These are phyloP conservation scores for Yamadazyma blattariae DNA, from an alignment of 1,139 yeast species.

Conservation along the genomic window DNA sequence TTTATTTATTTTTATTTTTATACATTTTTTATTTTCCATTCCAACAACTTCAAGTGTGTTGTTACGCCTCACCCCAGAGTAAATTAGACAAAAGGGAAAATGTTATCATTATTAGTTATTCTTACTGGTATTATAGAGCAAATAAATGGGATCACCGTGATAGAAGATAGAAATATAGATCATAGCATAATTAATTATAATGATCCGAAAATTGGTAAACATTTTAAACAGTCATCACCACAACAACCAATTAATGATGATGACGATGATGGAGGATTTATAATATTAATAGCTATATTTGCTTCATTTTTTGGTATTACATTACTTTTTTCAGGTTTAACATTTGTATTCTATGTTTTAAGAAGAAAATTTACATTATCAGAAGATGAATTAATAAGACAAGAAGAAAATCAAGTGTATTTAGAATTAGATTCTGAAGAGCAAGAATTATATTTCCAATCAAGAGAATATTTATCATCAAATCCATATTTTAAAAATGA, in stretches of 20 bases:
- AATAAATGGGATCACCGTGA: too few species aligned
- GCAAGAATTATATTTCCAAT: slow-evolving; percentile 75
- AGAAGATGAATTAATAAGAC: slow-evolving; percentile 60
- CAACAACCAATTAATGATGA: not conserved
- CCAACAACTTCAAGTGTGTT: too few species aligned
- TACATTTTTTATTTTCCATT: too few species aligned
- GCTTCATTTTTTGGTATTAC: slow-evolving; percentile 13
- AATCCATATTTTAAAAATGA: slow-evolving; percentile 54
- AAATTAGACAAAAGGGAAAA: too few species aligned
- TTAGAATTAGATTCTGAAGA: slow-evolving; percentile 65
- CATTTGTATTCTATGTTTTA: slow-evolving; percentile 11
- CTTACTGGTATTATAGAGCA: too few species aligned
- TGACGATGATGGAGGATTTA: not conserved
- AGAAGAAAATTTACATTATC: slow-evolving; percentile 14
- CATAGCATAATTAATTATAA: too few species aligned
- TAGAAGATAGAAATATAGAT: too few species aligned
- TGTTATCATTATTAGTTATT: too few species aligned
- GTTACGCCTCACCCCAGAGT: too few species aligned
- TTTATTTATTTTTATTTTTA: too few species aligned
- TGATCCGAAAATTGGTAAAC: too few species aligned
- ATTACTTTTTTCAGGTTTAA: slow-evolving; percentile 11
- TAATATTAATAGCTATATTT: slow-evolving; percentile 10
- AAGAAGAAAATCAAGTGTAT: slow-evolving; percentile 60
- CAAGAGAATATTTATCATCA: slow-evolving; percentile 53
- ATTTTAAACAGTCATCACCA: not conserved